phyloP scores from a whole-genome alignment of 2,329 filamentous ascomycete species.

The Botryotinia globosa region DNA sequence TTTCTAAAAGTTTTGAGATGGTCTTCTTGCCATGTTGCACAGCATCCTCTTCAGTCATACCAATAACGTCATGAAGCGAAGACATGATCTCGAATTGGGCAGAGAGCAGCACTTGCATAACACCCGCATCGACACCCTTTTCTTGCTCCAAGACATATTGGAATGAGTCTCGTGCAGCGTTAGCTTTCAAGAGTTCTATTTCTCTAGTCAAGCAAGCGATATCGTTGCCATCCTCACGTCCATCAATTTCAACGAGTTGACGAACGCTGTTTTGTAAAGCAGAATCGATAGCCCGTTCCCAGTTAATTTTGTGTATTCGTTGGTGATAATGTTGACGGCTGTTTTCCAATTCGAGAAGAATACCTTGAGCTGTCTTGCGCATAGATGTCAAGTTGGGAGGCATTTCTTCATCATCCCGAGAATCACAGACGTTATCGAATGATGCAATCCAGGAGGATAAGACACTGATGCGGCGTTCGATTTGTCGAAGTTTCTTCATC shows the following conservation, averaged over 20 bases:
- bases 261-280: constrained; percentile 81
- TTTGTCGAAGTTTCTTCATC: constrained; percentile 78
- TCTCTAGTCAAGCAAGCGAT: constrained; percentile 72
- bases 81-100: constrained; percentile 91
- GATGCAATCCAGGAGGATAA: constrained; percentile 91
- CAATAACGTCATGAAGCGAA: constrained; percentile 75
- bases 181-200: constrained; percentile 79
- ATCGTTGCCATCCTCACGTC: constrained; percentile 63
- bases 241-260: constrained; percentile 72
- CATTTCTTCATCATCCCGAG: constrained; percentile 66
- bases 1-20: constrained; percentile 73
- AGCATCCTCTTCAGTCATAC: constrained; percentile 80
- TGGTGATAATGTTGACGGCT: constrained; percentile 91
- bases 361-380: constrained; percentile 84
- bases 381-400: constrained; percentile 69
- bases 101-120: constrained; percentile 78
- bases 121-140: constrained; percentile 70
- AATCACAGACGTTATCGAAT: constrained; percentile 79
- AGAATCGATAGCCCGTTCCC: constrained; percentile 84
- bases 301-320: constrained; percentile 73
- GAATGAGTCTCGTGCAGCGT: constrained; percentile 77
- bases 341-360: constrained; percentile 82
- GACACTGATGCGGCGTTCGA: constrained; percentile 80
- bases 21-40: constrained; percentile 74
- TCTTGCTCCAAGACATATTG: constrained; percentile 79